A percentile compares a stretch with the other conserved stretches of the same genome.
These are phyloP conservation scores for Dactylis glomerata DNA, from an alignment of 176 grass and related monocot genomes.

Conservation along the genomic window DNA sequence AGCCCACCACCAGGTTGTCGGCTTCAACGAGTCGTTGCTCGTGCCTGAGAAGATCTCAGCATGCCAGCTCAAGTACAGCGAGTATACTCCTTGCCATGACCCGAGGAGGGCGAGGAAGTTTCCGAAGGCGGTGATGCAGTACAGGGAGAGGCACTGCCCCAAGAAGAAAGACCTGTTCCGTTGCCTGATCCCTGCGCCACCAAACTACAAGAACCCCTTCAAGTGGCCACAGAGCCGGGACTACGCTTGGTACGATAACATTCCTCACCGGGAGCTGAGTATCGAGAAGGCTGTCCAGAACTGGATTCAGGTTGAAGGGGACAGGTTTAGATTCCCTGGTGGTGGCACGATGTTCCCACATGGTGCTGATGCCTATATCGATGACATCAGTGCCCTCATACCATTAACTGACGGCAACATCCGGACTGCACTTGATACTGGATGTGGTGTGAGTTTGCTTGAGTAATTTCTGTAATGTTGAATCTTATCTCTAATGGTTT, in stretches of 20 bases:
- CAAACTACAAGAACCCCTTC: conserved; percentile 75
- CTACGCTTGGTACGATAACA: conserved; percentile 90
- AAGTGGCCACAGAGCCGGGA: conserved; percentile 74
- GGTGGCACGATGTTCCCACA: conserved; percentile 86
- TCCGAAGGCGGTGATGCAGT: conserved; percentile 61
- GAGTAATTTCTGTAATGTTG: background rate
- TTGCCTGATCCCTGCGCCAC: conserved; percentile 76
- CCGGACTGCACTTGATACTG: conserved; percentile 81
- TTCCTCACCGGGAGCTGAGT: conserved; percentile 82
- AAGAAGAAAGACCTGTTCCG: conserved; percentile 46
- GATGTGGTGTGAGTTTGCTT: conserved; percentile 65
- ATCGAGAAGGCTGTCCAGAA: conserved; percentile 92
- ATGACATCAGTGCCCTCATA: conserved; percentile 64
- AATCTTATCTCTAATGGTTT: background rate
- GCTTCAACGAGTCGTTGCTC: conserved; percentile 43
- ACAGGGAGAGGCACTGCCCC: conserved; percentile 81
- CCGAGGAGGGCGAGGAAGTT: conserved; percentile 77
- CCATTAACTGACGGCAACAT: conserved; percentile 62
- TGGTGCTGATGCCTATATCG: conserved; percentile 83
- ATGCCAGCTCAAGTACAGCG: conserved; percentile 69
- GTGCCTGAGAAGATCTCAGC: conserved; percentile 33
- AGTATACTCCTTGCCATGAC: conserved; percentile 93
- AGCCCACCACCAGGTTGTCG: conserved; percentile 68
- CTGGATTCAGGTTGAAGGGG: conserved; percentile 84
- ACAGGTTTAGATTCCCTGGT: conserved; percentile 68